Evolutionary conservation across 192 early-diverging fungal genomes (phyloP), one percentile per base, ranked within the genome.

Genomic region (Coemansia sp.): DNA sequence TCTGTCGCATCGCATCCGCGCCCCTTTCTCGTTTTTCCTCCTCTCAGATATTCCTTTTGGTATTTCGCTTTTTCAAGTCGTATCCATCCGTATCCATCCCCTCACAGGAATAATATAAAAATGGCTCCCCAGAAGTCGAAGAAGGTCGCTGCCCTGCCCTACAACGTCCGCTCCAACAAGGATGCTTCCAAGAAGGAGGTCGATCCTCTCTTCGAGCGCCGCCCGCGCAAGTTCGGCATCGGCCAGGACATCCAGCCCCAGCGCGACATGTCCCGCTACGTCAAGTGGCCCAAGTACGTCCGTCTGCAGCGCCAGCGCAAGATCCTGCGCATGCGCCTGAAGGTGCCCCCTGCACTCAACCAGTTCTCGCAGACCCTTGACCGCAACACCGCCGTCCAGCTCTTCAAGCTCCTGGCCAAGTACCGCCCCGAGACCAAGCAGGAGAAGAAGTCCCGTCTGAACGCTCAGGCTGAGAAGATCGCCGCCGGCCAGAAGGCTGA

Each of bases 301-400:
- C 93, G 92, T 61, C 93, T 98, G 61, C 97, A 99, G 85, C 91
- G 97, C 77, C 97, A 99, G 83, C 90, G 90, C 82, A 89, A 90
- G 82, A 93, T 99, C 83, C 86, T 99, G 58, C 85, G 90, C 72
- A 91, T 93, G 86, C 93, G 97, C 82, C 85, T 99, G 66, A 98
- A 98, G 92, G 97, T 99, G 38, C 97, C 97, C 61, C 97, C 97
- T 19, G 89, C 97, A 43, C 87, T 99, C 86, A 96, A 98, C 91
- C 97, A 99, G 87, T 99, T 99, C 90, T 89, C 92, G 72, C 88
- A 94, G 82, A 87, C 88, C 53, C 80, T 96, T 64, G 97, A 99
- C 87, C 94, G 94, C 87, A 98, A 96, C 90, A 96, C 92, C 69
- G 96, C 97, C 69, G 91, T 90, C 67, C 89, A 96, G 84, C 83